Evolutionary conservation across 768 basidiomycete genomes (phyloP), one percentile per base, ranked within the genome.

Genomic region (Termitomyces sp.): DNA sequence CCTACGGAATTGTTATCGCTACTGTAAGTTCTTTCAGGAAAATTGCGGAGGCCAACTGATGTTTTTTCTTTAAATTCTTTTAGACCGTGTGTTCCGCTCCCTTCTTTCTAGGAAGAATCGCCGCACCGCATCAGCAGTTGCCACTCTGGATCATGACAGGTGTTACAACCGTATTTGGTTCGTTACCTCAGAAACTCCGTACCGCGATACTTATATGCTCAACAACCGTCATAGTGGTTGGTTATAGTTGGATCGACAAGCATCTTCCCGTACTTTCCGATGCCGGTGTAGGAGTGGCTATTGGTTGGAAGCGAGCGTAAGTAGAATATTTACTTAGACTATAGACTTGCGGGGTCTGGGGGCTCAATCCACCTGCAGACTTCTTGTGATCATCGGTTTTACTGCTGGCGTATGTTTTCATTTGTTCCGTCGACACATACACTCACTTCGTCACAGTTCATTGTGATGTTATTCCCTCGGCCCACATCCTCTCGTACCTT

Each of bases 391-490:
- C 33, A 74, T 77, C 52, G 79, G 79, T 2, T 80, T 79, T 33
- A 69, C 72, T n/a, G 76, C 76, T 27, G 72, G 70, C 16, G 78
- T 79, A 57, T 37, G 75, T 67, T n/a, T 33, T 16, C 22, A 32
- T 22, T n/a, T 48, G 32, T 50, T 13, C 9, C 14, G 1, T 34
- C 5, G 22, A 46, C 18, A 24, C 5, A 27, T 6, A 9, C 24
- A 10, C 20, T 20, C 30, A 48, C 27, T 30, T 5, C 13, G 10
- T 50, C 36, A n/a, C 26, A 77, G 76, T 76, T 75, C 52, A 72
- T 80, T 32, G 72, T 77, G 12, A 80, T 80, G 79, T 62, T 80
- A 49, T 78, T 79, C 65, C 79, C 79, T 4, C 71, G 69, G n/a
- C 75, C 75, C 7, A 73, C 71, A 10, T 80, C 79, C 0, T 69